Base-by-base conservation (phyloP, 2,329 filamentous ascomycete genomes). In the Epichloe uncinata region DNA sequence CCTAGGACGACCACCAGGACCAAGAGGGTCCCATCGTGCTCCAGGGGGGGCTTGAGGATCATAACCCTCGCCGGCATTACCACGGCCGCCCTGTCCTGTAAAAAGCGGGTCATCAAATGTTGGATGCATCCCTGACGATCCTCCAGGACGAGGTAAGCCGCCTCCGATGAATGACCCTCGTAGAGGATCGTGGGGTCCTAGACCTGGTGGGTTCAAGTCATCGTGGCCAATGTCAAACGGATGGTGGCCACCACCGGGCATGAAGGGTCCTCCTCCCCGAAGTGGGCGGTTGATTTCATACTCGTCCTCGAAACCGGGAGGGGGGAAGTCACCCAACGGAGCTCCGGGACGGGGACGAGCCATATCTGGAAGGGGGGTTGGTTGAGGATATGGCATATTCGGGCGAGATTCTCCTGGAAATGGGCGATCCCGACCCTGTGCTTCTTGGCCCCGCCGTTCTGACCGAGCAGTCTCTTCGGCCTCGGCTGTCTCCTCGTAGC, bases 101-200 rank as follows among this genome's bases (percentile, higher is more conserved):
- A 95, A 95, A 45, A 96, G 67, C 6, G 87, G 88, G 61, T 97
- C 90, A 58, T 95, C 88, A 63, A 95, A 93, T 0, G 90, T 95
- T 1, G 93, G 93, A 66, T 96, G 87, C 93, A 98, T 98, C 1
- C 93, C 93, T 12, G 84, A 81, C 11, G 77, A 77, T 18, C 81
- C 77, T 13, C 79, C 78, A 1, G 73, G 72, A n/a, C 74, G 69
- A 20, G 73, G 72, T 5, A 81, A 66, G n/a, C 78, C 74, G 33
- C 79, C 78, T 42, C 77, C 75, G 6, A 81, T 78, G 50, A 87
- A 78, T 2, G 78, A 76, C 4, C 79, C 78, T 34, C 85, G 72
- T 3, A 96, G 68, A 12, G 91, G 89, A 64, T 96, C 90, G 58
- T 89, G 73, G 0, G 90, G 90, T 0, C 89, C 90, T 0, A 98